A percentile compares a stretch with the other conserved stretches of the same genome.
These are phyloP conservation scores for Leccinum longicurvipes DNA, from an alignment of 768 basidiomycete genomes.

Conservation along the genomic window DNA sequence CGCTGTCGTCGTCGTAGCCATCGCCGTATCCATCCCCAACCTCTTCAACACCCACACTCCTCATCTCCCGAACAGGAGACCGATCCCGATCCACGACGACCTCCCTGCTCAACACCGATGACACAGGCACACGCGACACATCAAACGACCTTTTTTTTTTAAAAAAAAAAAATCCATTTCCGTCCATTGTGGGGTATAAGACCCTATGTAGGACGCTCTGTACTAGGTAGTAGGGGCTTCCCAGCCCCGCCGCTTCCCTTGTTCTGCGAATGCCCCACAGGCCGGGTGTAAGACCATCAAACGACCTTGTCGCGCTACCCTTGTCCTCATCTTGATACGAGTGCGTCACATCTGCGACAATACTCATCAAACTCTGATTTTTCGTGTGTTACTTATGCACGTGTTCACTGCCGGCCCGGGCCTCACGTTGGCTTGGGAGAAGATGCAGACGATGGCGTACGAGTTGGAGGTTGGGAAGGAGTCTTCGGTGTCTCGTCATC, in stretches of 20 bases:
- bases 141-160: conserved; percentile 27
- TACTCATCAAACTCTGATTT: conserved; percentile 55
- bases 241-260: too few species aligned
- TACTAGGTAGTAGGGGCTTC: too few species aligned
- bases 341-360: conserved; percentile 59
- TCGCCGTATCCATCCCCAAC: neutral
- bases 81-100: neutral
- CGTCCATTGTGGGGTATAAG: too few species aligned
- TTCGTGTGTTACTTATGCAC: neutral
- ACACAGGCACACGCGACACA: conserved; percentile 19
- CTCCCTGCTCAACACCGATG: conserved; percentile 1
- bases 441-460: neutral
- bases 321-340: conserved; percentile 19
- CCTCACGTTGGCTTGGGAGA: conserved; percentile 6
- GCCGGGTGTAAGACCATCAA: too few species aligned
- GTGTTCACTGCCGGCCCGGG: conserved; percentile 12
- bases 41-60: too few species aligned
- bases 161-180: too few species aligned
- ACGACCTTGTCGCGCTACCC: conserved; percentile 5
- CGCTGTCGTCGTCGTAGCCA: neutral
- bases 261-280: too few species aligned
- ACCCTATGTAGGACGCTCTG: too few species aligned
- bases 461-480: neutral
- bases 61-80: too few species aligned
- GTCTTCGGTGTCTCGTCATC: too few species aligned